A percentile compares a stretch with the other conserved stretches of the same genome.
Evolutionary conservation across 768 basidiomycete genomes (phyloP).

Genomic region (Sarcodon aspratus): DNA sequence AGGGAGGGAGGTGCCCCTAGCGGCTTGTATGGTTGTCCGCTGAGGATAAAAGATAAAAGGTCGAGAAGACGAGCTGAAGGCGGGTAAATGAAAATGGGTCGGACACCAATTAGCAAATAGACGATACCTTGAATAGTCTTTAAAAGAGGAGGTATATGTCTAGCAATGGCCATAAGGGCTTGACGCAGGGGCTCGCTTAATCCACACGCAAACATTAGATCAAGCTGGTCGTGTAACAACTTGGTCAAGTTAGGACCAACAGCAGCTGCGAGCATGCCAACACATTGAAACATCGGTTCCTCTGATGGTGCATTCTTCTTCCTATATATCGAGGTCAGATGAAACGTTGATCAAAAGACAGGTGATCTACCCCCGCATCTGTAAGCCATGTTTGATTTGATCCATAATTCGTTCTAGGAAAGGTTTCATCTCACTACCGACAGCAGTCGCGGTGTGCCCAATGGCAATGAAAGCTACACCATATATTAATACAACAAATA

Average conservation of each 20-base stretch:
- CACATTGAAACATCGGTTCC: slow-evolving; percentile 94
- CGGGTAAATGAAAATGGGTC: background rate
- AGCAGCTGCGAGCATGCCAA: slow-evolving; percentile 90
- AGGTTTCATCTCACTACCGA: slow-evolving; percentile 90
- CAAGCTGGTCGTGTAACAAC: slow-evolving; percentile 90
- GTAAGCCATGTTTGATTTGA: slow-evolving; percentile 83
- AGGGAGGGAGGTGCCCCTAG: slow-evolving; percentile 72
- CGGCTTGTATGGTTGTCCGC: slow-evolving; percentile 77
- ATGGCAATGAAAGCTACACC: slow-evolving; percentile 79
- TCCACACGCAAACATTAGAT: slow-evolving; percentile 92
- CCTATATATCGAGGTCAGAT: slow-evolving; percentile 18
- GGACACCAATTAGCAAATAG: background rate
- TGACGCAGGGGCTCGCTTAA: slow-evolving; percentile 81
- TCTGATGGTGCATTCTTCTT: slow-evolving; percentile 89
- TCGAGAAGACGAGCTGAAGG: slow-evolving; percentile 78
- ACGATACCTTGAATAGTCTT: slow-evolving; percentile 80
- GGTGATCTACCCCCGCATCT: slow-evolving; percentile 65
- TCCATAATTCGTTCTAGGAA: slow-evolving; percentile 88
- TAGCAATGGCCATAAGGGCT: slow-evolving; percentile 76
- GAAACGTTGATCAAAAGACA: background rate
- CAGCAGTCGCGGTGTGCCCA: slow-evolving; percentile 86
- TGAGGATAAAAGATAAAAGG: slow-evolving; percentile 67
- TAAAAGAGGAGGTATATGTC: slow-evolving; percentile 80
- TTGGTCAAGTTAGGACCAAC: slow-evolving; percentile 96
- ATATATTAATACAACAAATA: background rate